phyloP scores from a whole-genome alignment of 345 rosid species.

The Citrus australasica region DNA sequence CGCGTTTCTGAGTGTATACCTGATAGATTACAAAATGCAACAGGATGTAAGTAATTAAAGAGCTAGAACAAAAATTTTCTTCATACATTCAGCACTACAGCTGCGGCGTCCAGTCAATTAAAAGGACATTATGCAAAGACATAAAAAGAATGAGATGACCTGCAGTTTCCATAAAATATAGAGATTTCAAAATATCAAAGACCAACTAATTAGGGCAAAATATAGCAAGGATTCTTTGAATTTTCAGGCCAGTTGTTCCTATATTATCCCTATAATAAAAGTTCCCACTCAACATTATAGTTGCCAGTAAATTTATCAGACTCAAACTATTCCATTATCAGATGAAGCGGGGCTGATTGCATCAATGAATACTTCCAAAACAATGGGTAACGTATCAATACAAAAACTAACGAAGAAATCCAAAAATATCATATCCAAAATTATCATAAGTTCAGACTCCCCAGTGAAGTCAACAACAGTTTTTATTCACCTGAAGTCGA shows the following conservation, averaged over 20 bases:
- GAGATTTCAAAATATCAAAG: neutral
- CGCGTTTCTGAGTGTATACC: conserved; percentile 51
- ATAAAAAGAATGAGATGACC: neutral
- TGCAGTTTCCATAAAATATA: neutral
- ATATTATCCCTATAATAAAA: too few relatives aligned
- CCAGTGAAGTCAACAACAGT: neutral
- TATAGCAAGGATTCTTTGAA: neutral
- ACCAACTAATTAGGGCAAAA: neutral
- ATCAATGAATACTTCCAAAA: neutral
- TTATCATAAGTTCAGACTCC: neutral
- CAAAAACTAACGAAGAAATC: neutral
- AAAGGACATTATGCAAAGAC: neutral
- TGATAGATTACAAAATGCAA: conserved; percentile 28
- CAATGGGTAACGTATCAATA: neutral
- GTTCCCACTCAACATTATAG: too few relatives aligned
- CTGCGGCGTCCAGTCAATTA: neutral
- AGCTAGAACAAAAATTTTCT: neutral
- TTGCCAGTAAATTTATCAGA: neutral
- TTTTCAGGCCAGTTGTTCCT: neutral
- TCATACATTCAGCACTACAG: neutral
- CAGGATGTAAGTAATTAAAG: conserved; percentile 6
- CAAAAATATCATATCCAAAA: neutral
- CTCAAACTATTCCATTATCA: neutral
- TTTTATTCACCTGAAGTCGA: conserved; percentile 54
- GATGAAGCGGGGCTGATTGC: neutral